These are phyloP conservation scores for Leccinum subspadiceum DNA, from an alignment of 1,284 basidiomycete genomes.

Conservation along the genomic window DNA sequence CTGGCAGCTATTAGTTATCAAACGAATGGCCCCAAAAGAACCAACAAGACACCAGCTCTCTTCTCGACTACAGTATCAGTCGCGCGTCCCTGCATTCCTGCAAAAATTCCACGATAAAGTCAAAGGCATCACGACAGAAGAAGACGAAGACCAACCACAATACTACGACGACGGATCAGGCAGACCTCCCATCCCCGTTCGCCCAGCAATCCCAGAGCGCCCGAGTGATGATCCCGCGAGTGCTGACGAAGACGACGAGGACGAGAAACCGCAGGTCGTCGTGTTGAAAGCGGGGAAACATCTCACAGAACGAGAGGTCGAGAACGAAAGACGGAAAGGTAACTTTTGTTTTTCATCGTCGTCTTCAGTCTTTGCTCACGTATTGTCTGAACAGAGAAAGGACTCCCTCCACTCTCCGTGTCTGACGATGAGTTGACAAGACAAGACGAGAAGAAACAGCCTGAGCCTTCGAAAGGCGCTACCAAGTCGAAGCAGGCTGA, in stretches of 20 bases:
- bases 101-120: constrained; percentile 58
- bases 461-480: constrained; percentile 11
- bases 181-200: constrained; percentile 69
- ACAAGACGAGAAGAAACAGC: constrained; percentile 6
- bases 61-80: constrained; percentile 56
- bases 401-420: constrained; percentile 43
- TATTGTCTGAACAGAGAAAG: constrained; percentile 41
- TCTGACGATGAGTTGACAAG: constrained; percentile 17
- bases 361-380: constrained; percentile 3
- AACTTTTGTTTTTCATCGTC: constrained; percentile 21
- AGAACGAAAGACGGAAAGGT: constrained; percentile 78
- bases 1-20: neutral
- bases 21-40: constrained; percentile 56
- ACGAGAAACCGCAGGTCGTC: constrained; percentile 84
- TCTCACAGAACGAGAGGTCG: constrained; percentile 69
- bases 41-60: constrained; percentile 68
- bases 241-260: constrained; percentile 70
- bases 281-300: constrained; percentile 85
- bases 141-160: constrained; percentile 34
- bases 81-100: constrained; percentile 55
- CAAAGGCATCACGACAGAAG: constrained; percentile 47
- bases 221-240: constrained; percentile 72
- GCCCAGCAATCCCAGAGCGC: constrained; percentile 69
- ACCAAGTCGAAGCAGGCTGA: constrained; percentile 20
- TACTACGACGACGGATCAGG: constrained; percentile 59